These are phyloP conservation scores for Fusarium coffeatum DNA, from an alignment of 2,329 filamentous ascomycete species.

Conservation along the genomic window DNA sequence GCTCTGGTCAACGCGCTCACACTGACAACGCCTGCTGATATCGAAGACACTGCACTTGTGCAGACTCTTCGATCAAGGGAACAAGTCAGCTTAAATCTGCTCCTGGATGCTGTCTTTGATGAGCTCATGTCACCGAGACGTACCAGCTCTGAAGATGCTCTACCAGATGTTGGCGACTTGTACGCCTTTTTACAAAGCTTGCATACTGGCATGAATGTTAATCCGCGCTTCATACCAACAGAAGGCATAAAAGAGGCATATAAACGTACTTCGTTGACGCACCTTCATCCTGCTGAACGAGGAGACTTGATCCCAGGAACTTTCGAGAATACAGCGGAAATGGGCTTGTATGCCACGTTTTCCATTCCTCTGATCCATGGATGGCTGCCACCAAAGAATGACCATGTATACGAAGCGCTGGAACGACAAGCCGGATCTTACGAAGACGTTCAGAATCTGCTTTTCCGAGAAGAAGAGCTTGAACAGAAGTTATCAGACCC, in stretches of 20 bases:
- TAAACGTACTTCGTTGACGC: slow-evolving; percentile 64
- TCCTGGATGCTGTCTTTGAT: slow-evolving; percentile 91
- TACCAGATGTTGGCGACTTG: slow-evolving; percentile 89
- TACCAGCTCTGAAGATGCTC: slow-evolving; percentile 68
- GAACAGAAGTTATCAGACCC: slow-evolving; percentile 74
- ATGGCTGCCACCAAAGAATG: slow-evolving; percentile 80
- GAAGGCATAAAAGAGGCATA: slow-evolving; percentile 59
- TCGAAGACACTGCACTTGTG: slow-evolving; percentile 75
- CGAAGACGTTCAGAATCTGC: slow-evolving; percentile 89
- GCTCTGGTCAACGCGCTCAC: slow-evolving; percentile 93
- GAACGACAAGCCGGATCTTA: slow-evolving; percentile 82
- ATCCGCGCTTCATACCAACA: slow-evolving; percentile 82
- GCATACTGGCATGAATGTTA: slow-evolving; percentile 98
- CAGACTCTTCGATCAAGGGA: slow-evolving; percentile 83
- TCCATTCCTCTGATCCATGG: slow-evolving; percentile 90
- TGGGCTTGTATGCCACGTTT: slow-evolving; percentile 92
- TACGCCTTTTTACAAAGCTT: slow-evolving; percentile 89
- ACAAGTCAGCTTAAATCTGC: slow-evolving; percentile 84
- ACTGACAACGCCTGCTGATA: slow-evolving; percentile 77
- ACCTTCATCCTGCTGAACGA: slow-evolving; percentile 64
- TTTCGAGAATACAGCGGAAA: slow-evolving; percentile 88
- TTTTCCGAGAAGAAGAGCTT: slow-evolving; percentile 89
- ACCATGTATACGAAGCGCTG: slow-evolving; percentile 76
- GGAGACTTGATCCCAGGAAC: slow-evolving; percentile 70
- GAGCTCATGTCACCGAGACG: slow-evolving; percentile 86